These are phyloP conservation scores for Fusarium poae DNA, from an alignment of 2,329 filamentous ascomycete species.

Conservation along the genomic window DNA sequence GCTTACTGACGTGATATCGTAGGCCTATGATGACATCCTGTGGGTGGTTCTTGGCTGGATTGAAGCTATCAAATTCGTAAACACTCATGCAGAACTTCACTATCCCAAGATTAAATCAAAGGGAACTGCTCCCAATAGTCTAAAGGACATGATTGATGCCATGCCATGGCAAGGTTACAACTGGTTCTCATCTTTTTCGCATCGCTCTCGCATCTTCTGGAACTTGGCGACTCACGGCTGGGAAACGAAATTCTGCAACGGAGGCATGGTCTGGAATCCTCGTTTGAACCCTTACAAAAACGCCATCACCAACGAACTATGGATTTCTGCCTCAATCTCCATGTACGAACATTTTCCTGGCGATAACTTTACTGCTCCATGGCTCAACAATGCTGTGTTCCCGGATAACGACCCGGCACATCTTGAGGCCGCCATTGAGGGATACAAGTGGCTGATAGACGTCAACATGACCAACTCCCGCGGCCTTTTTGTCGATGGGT, in stretches of 20 bases:
- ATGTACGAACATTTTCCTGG: constrained; percentile 95
- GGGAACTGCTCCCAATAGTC: constrained; percentile 31
- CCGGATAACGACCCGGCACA: constrained; percentile 70
- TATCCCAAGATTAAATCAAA: constrained; percentile 56
- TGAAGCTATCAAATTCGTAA: constrained; percentile 81
- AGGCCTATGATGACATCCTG: constrained; percentile 94
- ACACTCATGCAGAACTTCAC: constrained; percentile 74
- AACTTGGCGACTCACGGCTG: constrained; percentile 83
- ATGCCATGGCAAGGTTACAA: constrained; percentile 80
- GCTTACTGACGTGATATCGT: neutral
- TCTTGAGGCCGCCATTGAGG: constrained; percentile 79
- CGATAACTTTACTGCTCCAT: constrained; percentile 80
- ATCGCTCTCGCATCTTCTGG: constrained; percentile 88
- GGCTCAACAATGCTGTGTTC: constrained; percentile 54
- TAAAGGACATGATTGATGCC: constrained; percentile 54
- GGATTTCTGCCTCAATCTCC: constrained; percentile 82
- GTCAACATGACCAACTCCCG: constrained; percentile 84
- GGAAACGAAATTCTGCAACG: constrained; percentile 83
- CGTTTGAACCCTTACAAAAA: constrained; percentile 89
- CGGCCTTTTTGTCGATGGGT: constrained; percentile 88
- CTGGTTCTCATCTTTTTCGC: constrained; percentile 82
- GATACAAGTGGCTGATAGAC: constrained; percentile 82
- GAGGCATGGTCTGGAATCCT: constrained; percentile 94
- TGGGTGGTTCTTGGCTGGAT: constrained; percentile 96
- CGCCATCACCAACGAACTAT: constrained; percentile 94